Evolutionary conservation across 768 basidiomycete genomes (phyloP), one percentile per base, ranked within the genome.

Genomic region (Crepidotus variabilis): DNA sequence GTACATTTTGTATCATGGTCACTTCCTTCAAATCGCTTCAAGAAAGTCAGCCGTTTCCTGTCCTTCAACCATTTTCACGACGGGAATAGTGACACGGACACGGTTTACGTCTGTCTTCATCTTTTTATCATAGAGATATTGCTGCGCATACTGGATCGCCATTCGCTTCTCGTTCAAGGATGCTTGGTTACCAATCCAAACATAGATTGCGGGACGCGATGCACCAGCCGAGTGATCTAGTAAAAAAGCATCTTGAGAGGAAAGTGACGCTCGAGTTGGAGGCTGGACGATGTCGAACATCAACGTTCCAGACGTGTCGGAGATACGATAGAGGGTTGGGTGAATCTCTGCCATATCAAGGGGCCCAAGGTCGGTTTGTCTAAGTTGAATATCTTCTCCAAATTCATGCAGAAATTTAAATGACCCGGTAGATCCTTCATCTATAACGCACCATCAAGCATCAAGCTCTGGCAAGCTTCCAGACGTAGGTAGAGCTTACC

Each of bases 1-100:
- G 21, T 28, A 22, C 33, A 32, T 11, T 34, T 33, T 46, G 28
- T n/a, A 2, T 50, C n/a, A 24, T 23, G n/a, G 21, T 16, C 24
- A 21, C 16, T 34, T 33, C 20, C 10, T 20, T 54, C 54, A 63
- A 2, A 63, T 51, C 3, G 51, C 59, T 51, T 61, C 63, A 55
- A 76, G 64, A 65, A 84, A 85, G 16, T 70, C 74, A 2, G 73
- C 65, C n/a, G 71, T 76, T 67, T 85, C 84, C 35, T 67, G 66
- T 3, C 83, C 84, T 63, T 86, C 78, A 48, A 71, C 72, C 73
- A 83, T 77, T 67, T 78, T 83, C 49, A 84, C 72, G 36, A 84
- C 72, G 2, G 75, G 75, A 14, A 75, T 69, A 7, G 75, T 66
- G 35, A 72, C 73, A 34, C 56, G 64, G 48, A 55, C 65, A 33